Percentiles rank a stretch among this genome's conserved stretches.
Evolutionary conservation across 2,329 filamentous ascomycete species (phyloP).

Genomic region (Fusarium falciforme): DNA sequence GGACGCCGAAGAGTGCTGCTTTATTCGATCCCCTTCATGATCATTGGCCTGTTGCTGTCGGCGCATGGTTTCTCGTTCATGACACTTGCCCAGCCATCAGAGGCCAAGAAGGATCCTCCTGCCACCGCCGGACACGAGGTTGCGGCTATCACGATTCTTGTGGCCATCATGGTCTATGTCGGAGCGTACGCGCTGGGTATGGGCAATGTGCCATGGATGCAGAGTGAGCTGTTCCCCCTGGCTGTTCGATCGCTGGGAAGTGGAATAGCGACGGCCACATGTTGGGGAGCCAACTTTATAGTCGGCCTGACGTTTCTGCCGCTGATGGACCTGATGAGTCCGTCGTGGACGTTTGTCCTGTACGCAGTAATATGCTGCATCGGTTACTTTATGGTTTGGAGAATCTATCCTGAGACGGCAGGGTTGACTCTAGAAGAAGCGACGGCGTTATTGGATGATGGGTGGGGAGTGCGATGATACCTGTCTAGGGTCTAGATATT

Average conservation of each 20-base stretch:
- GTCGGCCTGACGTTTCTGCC: constrained; percentile 89
- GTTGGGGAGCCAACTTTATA: constrained; percentile 88
- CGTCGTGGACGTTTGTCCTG: constrained; percentile 81
- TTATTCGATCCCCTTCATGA: constrained; percentile 87
- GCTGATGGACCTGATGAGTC: constrained; percentile 81
- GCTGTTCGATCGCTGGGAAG: constrained; percentile 79
- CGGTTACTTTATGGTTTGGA: constrained; percentile 77
- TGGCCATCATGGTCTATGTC: constrained; percentile 85
- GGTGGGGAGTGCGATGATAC: constrained; percentile 74
- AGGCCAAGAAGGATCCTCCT: constrained; percentile 32
- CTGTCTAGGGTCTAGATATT: constrained; percentile 5
- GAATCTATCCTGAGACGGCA: constrained; percentile 87
- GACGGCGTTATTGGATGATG: constrained; percentile 74
- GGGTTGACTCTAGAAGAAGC: constrained; percentile 86
- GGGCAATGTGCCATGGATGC: constrained; percentile 96
- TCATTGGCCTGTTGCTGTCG: constrained; percentile 75
- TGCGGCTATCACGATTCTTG: constrained; percentile 71
- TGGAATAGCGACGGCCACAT: constrained; percentile 81
- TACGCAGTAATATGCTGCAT: constrained; percentile 78
- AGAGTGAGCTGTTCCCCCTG: constrained; percentile 89
- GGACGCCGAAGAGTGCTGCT: constrained; percentile 85
- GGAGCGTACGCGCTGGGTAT: constrained; percentile 87
- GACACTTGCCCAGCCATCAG: constrained; percentile 52
- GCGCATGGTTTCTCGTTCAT: constrained; percentile 78
- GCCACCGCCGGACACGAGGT: constrained; percentile 33